Percentiles rank a stretch among this genome's conserved stretches.
Conservation (phyloP, 2,329 filamentous ascomycete species). For the Cladosporium cucumerinum region DNA sequence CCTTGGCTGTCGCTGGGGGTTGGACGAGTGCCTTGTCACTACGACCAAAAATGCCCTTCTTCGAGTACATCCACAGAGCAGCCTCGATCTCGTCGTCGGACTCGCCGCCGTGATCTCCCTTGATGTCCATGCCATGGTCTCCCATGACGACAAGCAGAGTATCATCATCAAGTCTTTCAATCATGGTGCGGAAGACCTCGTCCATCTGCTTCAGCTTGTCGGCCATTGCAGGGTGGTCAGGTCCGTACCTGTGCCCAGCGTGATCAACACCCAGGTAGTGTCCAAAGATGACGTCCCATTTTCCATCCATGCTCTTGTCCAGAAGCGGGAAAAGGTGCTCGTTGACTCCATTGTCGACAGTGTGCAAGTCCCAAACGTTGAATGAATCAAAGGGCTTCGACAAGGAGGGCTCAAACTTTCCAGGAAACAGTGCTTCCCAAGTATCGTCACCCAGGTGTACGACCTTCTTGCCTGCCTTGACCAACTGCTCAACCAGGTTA, state of each 20-base stretch:
- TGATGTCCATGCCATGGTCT: slow-evolving; percentile 97
- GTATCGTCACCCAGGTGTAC: slow-evolving; percentile 98
- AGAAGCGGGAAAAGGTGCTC: slow-evolving; percentile 87
- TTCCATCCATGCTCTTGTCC: slow-evolving; percentile 57
- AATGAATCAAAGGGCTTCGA: slow-evolving; percentile 93
- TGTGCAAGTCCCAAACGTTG: slow-evolving; percentile 97
- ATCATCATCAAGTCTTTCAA: slow-evolving; percentile 70
- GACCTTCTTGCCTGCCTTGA: slow-evolving; percentile 66
- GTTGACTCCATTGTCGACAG: slow-evolving; percentile 90
- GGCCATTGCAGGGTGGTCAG: slow-evolving; percentile 86
- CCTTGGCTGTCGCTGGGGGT: slow-evolving; percentile 70
- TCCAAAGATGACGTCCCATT: slow-evolving; percentile 93
- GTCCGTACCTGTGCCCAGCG: slow-evolving; percentile 92
- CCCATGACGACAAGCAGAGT: slow-evolving; percentile 94
- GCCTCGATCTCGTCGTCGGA: slow-evolving; percentile 94
- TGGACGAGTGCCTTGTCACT: slow-evolving; percentile 57
- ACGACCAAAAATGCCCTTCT: slow-evolving; percentile 77
- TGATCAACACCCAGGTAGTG: slow-evolving; percentile 96
- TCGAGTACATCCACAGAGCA: slow-evolving; percentile 98
- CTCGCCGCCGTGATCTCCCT: slow-evolving; percentile 97
- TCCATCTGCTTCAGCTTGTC: slow-evolving; percentile 93
- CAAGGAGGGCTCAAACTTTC: slow-evolving; percentile 83
- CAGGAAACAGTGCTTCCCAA: slow-evolving; percentile 89
- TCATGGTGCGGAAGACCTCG: slow-evolving; percentile 67
- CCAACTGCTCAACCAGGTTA: slow-evolving; percentile 65